Evolutionary conservation across 2,329 filamentous ascomycete genomes (phyloP).

Genomic region (Berkeleyomyces basicola): DNA sequence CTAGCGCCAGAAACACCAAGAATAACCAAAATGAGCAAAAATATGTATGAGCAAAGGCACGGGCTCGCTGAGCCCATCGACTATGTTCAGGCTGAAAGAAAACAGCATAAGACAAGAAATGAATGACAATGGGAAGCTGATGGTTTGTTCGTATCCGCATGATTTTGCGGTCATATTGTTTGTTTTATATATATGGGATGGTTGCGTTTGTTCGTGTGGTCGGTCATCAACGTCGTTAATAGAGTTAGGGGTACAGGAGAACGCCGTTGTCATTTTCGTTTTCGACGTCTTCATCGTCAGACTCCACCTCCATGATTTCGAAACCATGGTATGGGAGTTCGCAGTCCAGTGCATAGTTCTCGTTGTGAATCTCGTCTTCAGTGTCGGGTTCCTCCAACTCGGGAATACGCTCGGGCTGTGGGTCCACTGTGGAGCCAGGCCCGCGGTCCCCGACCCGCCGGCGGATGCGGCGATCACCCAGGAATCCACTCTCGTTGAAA

Average conservation of each 20-base stretch:
- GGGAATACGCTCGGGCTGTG: slow-evolving; percentile 32
- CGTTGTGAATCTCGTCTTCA: slow-evolving; percentile 24
- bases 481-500: slow-evolving; percentile 23
- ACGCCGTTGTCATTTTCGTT: slow-evolving; percentile 7
- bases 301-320: slow-evolving; percentile 35
- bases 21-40: background rate
- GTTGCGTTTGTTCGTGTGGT: background rate
- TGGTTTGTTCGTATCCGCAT: background rate
- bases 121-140: background rate
- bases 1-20: background rate
- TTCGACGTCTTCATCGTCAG: slow-evolving; percentile 11
- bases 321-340: slow-evolving; percentile 34
- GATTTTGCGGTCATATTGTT: background rate
- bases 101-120: background rate
- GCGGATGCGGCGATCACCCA: slow-evolving; percentile 30
- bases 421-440: slow-evolving; percentile 32
- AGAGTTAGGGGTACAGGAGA: background rate
- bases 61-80: background rate
- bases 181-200: background rate
- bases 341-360: slow-evolving; percentile 26
- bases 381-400: slow-evolving; percentile 37
- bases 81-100: background rate
- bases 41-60: background rate
- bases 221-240: background rate
- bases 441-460: slow-evolving; percentile 30